Evolutionary conservation across 169 alveolate genomes (phyloP), one percentile per base, ranked within the genome.

Genomic region (Plasmodium vivax): DNA sequence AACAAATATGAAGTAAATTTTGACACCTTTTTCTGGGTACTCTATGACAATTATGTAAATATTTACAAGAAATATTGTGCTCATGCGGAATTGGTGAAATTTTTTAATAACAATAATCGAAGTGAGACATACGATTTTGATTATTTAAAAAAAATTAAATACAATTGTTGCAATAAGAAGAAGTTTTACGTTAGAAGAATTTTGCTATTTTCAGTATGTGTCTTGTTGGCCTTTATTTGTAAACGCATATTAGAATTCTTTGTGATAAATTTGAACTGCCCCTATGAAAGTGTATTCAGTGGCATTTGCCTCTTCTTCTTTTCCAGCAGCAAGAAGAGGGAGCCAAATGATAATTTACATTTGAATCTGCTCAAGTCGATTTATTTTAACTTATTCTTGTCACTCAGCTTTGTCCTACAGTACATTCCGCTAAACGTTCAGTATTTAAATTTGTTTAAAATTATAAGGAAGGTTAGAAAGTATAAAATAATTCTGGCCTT

Each of bases 401-500:
- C 93, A 51, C 71, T 87, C 16, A 87, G 93, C 32, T 87, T 75
- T 75, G 93, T 87, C 71, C 45, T 87, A 38, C 93, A 87, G 45
- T 87, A 87, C 72, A 87, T 87, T 32, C 93, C 93, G 8, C 47
- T 87, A 87, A 87, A 23, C 54, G 93, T 87, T 38, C 93, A 87
- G 38, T 43, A 87, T 23, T 87, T 87, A 77, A 87, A 75, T 87
- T 87, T 87, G 72, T 87, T 41, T 87, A 87, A 71, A 87, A 75
- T 87, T 87, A 87, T 87, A 87, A 87, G 72, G 68, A 87, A 87
- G 85, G 93, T 87, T 43, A 87, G 58, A 75, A 87, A 87, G 71
- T 87, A 77, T 75, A 87, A 87, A 45, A 75, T 56, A 7, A 87
- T 75, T 75, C 43, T 87, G 27, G 81, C 93, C 72, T 51, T 87